A percentile compares a stretch with the other conserved stretches of the same genome.
Conservation (phyloP, 345 rosid species). For the Eucalyptus leucophloia region DNA sequence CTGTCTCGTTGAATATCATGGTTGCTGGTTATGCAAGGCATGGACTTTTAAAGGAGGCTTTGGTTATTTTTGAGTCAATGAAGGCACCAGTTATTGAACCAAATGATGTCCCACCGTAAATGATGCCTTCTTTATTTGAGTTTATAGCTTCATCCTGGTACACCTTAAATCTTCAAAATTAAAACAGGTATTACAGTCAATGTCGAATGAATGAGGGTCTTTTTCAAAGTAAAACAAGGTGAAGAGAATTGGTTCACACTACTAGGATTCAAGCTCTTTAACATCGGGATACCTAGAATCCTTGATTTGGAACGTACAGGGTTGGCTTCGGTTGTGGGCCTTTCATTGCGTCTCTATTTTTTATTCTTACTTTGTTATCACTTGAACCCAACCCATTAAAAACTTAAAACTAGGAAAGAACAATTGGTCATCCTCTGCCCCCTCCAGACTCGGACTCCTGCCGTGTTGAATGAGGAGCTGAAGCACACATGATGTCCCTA, state of each 20-base stretch:
- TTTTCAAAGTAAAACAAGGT: neutral
- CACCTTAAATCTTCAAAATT: neutral
- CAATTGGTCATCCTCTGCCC: neutral
- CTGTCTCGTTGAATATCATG: constrained; percentile 16
- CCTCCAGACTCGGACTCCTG: neutral
- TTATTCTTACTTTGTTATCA: neutral
- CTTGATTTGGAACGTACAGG: neutral
- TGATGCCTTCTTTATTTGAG: neutral
- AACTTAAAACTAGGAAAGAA: neutral
- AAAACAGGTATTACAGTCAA: neutral
- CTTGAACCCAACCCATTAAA: neutral
- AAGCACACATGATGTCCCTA: neutral
- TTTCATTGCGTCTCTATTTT: neutral
- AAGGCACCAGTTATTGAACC: constrained; percentile 4
- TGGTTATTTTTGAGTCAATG: constrained; percentile 2
- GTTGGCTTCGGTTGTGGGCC: neutral
- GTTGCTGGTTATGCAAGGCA: constrained; percentile 16
- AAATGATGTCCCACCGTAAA: neutral
- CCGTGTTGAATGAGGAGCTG: neutral
- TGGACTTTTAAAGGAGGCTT: constrained; percentile 5
- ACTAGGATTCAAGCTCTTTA: neutral
- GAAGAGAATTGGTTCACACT: neutral
- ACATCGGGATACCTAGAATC: neutral
- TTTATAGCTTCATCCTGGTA: neutral
- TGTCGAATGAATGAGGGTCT: neutral